A percentile compares a stretch with the other conserved stretches of the same genome.
These are phyloP conservation scores for Yamadazyma sp. DNA, from an alignment of 805 yeast species.

Conservation along the genomic window DNA sequence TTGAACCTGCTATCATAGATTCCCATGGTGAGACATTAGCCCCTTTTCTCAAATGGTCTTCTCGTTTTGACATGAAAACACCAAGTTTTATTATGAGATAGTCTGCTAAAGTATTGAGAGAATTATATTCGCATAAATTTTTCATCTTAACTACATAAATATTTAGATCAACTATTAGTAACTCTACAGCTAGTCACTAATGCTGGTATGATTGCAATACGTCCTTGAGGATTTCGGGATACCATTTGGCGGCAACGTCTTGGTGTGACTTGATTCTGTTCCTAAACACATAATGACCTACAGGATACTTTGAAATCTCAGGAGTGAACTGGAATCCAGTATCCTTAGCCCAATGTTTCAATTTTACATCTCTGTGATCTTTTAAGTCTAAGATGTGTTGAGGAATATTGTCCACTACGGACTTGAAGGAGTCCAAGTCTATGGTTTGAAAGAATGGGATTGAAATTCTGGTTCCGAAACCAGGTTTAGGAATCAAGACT, in stretches of 20 bases:
- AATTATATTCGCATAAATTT: no score
- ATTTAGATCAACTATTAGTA: background rate
- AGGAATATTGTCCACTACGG: constrained; percentile 28
- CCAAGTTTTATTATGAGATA: constrained; percentile 2
- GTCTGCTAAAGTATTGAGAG: no score
- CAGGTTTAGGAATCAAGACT: constrained; percentile 43
- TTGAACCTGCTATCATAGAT: constrained; percentile 66
- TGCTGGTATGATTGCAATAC: constrained; percentile 21
- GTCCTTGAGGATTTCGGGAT: constrained; percentile 35
- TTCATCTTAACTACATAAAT: background rate
- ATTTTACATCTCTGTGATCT: constrained; percentile 33
- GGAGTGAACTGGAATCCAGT: constrained; percentile 41
- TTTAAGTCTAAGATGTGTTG: constrained; percentile 23
- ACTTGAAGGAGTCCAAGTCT: constrained; percentile 32
- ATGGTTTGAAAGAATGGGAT: constrained; percentile 50
- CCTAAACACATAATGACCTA: constrained; percentile 44
- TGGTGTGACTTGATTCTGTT: constrained; percentile 45
- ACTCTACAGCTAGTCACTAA: background rate
- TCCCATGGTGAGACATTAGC: constrained; percentile 49
- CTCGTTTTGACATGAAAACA: constrained; percentile 10
- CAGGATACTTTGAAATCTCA: constrained; percentile 36
- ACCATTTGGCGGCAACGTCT: constrained; percentile 42
- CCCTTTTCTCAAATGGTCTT: constrained; percentile 49
- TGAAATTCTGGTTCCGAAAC: constrained; percentile 40
- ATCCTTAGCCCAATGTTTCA: constrained; percentile 34